Base-by-base conservation (phyloP, 1,139 yeast species). In the Diutina catenulata region DNA sequence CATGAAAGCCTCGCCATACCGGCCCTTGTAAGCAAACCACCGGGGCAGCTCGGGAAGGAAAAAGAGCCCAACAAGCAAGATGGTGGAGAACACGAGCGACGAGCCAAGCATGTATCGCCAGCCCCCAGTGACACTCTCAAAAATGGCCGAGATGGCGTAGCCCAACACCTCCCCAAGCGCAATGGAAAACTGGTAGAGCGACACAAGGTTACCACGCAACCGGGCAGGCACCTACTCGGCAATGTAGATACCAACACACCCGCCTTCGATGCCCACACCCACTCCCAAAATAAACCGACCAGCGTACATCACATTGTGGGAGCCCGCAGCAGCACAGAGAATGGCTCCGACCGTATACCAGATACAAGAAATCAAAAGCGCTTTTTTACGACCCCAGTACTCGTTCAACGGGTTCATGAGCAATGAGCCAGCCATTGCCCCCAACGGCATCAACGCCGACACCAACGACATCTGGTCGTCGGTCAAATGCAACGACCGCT, bases 21-120 rank as follows among this genome's bases (percentile, higher is more conserved):
- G 62, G 37, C 62, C 61, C 52, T 71, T 72, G 48, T 66, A 68
- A 28, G 69, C 69, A 44, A 76, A 58, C 51, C 62, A 70, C 54
- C 76, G 65, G 35, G 76, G 76, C 9, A 74, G 65, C 46, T 68
- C 74, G 5, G 74, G 74, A 35, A 68, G 51, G 47, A 65, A 64
- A 49, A 64, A 54, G 52, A 71, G 49, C 24, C 77, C 78, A 41
- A 60, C 38, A 28, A 69, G 56, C 48, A 73, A 54, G 11, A 62
- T 48, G 1, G 78, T 68, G 5, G 80, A 74, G 47, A 73, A 75
- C 1, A 75, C 62, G 37, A 74, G 56, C 3, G 80, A 71, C 10
- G 79, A 70, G 35, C 75, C 80, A 37, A 68, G 63, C 76, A 70
- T 74, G 55, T 46, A 74, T 48, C 81, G 60, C 81, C 81, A 75